phyloP scores from a whole-genome alignment of 345 rosid genomes.

The Durio zibethinus region DNA sequence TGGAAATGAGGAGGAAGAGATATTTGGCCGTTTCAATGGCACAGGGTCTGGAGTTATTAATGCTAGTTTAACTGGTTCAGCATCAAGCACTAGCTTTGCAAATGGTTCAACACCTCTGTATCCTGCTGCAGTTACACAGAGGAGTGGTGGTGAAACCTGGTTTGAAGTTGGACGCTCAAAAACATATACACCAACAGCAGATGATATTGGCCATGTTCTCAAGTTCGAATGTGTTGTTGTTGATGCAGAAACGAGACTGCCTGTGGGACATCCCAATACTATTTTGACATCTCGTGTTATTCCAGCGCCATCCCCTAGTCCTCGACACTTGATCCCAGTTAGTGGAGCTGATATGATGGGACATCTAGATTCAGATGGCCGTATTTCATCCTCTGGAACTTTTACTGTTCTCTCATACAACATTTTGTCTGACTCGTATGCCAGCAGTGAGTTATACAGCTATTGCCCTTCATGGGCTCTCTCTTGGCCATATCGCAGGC shows the following conservation, averaged over 20 bases:
- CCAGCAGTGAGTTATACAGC: slow-evolving; percentile 74
- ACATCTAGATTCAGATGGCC: slow-evolving; percentile 67
- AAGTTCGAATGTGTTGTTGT: slow-evolving; percentile 90
- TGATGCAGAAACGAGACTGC: slow-evolving; percentile 68
- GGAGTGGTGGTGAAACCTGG: slow-evolving; percentile 86
- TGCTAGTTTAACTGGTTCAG: slow-evolving; percentile 59
- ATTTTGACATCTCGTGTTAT: slow-evolving; percentile 85
- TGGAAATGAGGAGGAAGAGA: slow-evolving; percentile 88
- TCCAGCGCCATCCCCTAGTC: slow-evolving; percentile 95
- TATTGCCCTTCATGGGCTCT: slow-evolving; percentile 99
- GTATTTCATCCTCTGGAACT: slow-evolving; percentile 61
- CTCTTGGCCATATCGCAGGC: slow-evolving; percentile 94
- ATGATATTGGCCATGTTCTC: slow-evolving; percentile 88
- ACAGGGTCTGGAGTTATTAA: slow-evolving; percentile 67
- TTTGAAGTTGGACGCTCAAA: slow-evolving; percentile 90
- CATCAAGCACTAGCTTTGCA: slow-evolving; percentile 57
- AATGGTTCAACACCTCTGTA: slow-evolving; percentile 74
- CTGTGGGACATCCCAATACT: slow-evolving; percentile 63
- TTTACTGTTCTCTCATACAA: slow-evolving; percentile 94
- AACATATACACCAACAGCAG: slow-evolving; percentile 92
- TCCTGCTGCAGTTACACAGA: slow-evolving; percentile 65
- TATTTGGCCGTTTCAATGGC: slow-evolving; percentile 74
- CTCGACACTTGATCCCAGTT: slow-evolving; percentile 79
- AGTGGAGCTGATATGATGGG: slow-evolving; percentile 59
- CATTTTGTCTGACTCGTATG: slow-evolving; percentile 75